Evolutionary conservation across 2,329 filamentous ascomycete species (phyloP), one percentile per base, ranked within the genome.

Genomic region (Cryphonectria carpinicola): DNA sequence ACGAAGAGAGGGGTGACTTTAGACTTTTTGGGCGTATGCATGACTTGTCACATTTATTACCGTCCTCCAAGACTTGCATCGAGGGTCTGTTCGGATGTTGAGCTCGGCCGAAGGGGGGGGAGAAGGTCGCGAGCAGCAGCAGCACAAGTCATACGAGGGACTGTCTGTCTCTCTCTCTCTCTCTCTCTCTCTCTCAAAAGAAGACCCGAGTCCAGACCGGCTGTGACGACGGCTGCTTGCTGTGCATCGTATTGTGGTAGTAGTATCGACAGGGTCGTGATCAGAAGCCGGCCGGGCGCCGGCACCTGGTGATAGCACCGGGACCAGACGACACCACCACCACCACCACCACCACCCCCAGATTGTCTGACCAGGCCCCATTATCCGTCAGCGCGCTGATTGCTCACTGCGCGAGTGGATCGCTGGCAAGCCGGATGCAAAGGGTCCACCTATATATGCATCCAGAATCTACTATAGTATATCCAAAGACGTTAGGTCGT

Each of bases 361-460:
- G 58, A 61, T 32, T 61, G 32, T 61, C 58, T 39, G 58, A 39
- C 58, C 19, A 39, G 35, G 35, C 58, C 58, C 58, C 58, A 61
- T 61, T 39, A 35, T 19, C 32, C 32, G 35, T 11, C 58, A 61
- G 19, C 58, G 32, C 7, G 54, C n/a, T 58, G 54, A 58, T 28
- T 58, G 54, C 58, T 61, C 25, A 19, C 35, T 35, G 54, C 28
- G 19, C 54, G 7, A 8, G 25, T 32, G 25, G 25, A 32, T 13
- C 54, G 25, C 46, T 56, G 46, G 22, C 19, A 41, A 39, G 64
- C 52, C 46, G 46, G 28, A 17, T 41, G 17, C 19, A 3, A 19
- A 35, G 35, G 65, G 22, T 52, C 65, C 49, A 58, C 65, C 65
- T 66, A 58, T 66, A 66, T 66, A 52, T 39, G 52, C 52, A 25